Evolutionary conservation across 2,329 filamentous ascomycete species (phyloP).

Genomic region (Fusarium drepaniforme): DNA sequence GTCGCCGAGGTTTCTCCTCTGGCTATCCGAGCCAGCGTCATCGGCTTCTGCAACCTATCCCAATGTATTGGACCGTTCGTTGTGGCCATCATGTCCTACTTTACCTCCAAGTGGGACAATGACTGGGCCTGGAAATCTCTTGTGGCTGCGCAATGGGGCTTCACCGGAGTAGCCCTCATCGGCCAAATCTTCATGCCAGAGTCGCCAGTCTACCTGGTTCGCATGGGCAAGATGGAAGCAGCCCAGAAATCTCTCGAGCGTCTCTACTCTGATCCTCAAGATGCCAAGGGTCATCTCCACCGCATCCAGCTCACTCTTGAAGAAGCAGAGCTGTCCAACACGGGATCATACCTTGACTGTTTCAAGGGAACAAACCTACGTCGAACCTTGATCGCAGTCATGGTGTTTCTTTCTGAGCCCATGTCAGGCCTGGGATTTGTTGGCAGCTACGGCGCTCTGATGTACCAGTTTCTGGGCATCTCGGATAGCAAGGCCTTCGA

Average conservation of each 20-base stretch:
- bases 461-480: constrained; percentile 47
- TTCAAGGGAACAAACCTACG: constrained; percentile 58
- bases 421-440: constrained; percentile 60
- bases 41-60: constrained; percentile 54
- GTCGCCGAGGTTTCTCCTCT: constrained; percentile 54
- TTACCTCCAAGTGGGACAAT: constrained; percentile 50
- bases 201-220: constrained; percentile 62
- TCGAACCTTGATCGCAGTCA: constrained; percentile 56
- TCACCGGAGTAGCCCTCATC: constrained; percentile 49
- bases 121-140: constrained; percentile 58
- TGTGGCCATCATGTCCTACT: constrained; percentile 52
- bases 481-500: constrained; percentile 43
- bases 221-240: constrained; percentile 52
- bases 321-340: constrained; percentile 48
- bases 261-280: constrained; percentile 55
- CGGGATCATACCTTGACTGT: constrained; percentile 55
- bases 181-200: constrained; percentile 60
- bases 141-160: constrained; percentile 56
- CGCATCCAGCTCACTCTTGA: constrained; percentile 63
- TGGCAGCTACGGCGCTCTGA: constrained; percentile 55
- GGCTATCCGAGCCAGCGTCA: constrained; percentile 51
- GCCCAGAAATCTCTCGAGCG: constrained; percentile 61
- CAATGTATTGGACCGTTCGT: constrained; percentile 55
- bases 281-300: constrained; percentile 53
- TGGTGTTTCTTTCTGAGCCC: constrained; percentile 56